Base-by-base conservation (phyloP, 176 grass and related monocot species). In the Phyllostachys edulis region DNA sequence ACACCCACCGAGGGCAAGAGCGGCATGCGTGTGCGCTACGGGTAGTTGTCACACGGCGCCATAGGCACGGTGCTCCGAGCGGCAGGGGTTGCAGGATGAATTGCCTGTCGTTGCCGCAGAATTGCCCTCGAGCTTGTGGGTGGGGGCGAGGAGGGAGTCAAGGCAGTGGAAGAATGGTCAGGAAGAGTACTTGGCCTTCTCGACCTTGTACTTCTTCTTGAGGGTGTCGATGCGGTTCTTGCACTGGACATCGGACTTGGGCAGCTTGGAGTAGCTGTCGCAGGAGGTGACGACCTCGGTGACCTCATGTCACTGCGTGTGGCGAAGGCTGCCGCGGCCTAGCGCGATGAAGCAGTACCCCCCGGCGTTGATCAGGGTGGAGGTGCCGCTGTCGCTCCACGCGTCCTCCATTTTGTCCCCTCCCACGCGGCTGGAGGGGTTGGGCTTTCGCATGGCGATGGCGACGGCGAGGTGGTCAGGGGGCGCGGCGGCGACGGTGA, bases 151-250 rank as follows among this genome's bases (percentile, higher is more conserved):
- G 4, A 49, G 29, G 46, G 46, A 49, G 13, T 49, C 46, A 14
- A 49, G 3, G 46, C 46, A 12, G 46, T 49, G 12, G 46, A 49
- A 49, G 46, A 14, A 49, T 49, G 46, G 46, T 12, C 46, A 49
- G 13, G 13, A 49, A 12, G 46, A 49, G 46, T 49, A 57, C 88
- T 98, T 98, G 54, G 82, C 57, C 76, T 89, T 87, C 87, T 98
- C 96, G 46, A 92, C 60, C 89, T 98, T 98, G 68, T 98, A 98
- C 63, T 96, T 98, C 96, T 98, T 98, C 91, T 98, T 98, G 60
- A 98, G 93, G 77, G 96, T 98, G 64, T 98, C 91, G 80, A 98
- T 94, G 64, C 96, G 93, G 85, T 98, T 98, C 87, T 98, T 98
- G 80, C 96, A 98, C 91, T 98, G 96, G 40, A 95, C 74, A 69